A percentile compares a stretch with the other conserved stretches of the same genome.
Conservation (phyloP, 2,329 filamentous ascomycete species). For the Polychaeton citri region DNA sequence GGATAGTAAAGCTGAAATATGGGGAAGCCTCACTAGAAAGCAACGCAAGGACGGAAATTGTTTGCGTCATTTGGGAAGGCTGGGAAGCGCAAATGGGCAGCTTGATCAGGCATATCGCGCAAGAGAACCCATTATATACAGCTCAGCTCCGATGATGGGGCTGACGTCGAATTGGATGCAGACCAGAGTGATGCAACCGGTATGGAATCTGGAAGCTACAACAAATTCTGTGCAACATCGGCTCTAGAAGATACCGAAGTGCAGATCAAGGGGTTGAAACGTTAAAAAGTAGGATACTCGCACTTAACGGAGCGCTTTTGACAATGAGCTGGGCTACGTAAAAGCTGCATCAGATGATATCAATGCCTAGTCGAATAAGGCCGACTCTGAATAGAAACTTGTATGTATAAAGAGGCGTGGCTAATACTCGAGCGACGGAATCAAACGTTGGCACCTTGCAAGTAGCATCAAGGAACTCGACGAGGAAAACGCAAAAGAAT, state of each 20-base stretch:
- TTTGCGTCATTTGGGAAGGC: no score
- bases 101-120: background rate
- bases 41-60: no score
- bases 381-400: constrained; percentile 23
- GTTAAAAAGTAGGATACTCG: constrained; percentile 26
- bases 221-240: no score
- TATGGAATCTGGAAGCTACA: no score
- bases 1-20: constrained; percentile 45
- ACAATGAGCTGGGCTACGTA: constrained; percentile 20
- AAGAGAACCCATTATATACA: background rate
- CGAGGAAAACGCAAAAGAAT: constrained; percentile 39
- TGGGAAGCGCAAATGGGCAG: no score
- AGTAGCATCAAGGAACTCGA: constrained; percentile 48
- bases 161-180: constrained; percentile 20
- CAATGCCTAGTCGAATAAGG: constrained; percentile 16
- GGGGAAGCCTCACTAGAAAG: no score
- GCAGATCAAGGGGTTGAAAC: constrained; percentile 32
- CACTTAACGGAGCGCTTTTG: constrained; percentile 11
- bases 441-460: constrained; percentile 47
- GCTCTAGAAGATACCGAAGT: constrained; percentile 25
- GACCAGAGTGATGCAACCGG: no score
- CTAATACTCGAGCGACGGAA: constrained; percentile 39
- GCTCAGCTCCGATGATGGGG: constrained; percentile 6
- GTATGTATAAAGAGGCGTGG: constrained; percentile 45
- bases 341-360: constrained; percentile 16